Evolutionary conservation across 2,329 filamentous ascomycete species (phyloP).

Genomic region (Claviceps spartinae): DNA sequence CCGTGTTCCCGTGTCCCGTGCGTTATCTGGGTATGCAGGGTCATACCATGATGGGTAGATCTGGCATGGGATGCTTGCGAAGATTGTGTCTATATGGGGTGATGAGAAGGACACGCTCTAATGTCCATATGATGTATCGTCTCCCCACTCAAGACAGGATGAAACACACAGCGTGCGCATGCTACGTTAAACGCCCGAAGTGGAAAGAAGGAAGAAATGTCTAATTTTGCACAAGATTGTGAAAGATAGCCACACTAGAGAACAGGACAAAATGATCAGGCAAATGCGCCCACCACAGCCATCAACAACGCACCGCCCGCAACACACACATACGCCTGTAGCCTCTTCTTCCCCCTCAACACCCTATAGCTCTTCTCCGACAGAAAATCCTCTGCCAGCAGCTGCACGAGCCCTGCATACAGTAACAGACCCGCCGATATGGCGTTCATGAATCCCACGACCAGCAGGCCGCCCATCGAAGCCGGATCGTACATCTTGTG

Average conservation of each 20-base stretch:
- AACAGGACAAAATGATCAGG: slow-evolving; percentile 23
- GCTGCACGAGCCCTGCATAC: slow-evolving; percentile 72
- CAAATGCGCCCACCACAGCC: slow-evolving; percentile 61
- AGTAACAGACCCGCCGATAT: slow-evolving; percentile 68
- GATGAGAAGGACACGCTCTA: too few relatives aligned
- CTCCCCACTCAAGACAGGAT: too few relatives aligned
- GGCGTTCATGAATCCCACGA: slow-evolving; percentile 81
- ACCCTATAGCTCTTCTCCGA: slow-evolving; percentile 60
- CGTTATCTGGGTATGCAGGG: too few relatives aligned
- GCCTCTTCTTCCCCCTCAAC: slow-evolving; percentile 46
- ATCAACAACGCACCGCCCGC: slow-evolving; percentile 52
- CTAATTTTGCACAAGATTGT: too few relatives aligned
- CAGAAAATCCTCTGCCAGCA: slow-evolving; percentile 74
- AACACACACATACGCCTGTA: slow-evolving; percentile 51
- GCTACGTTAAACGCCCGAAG: too few relatives aligned
- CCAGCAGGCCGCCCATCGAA: slow-evolving; percentile 54
- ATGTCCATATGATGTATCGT: too few relatives aligned
- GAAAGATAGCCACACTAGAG: background rate
- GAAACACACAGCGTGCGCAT: too few relatives aligned
- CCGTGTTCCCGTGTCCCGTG: too few relatives aligned
- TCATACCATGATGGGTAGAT: too few relatives aligned
- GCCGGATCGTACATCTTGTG: slow-evolving; percentile 70
- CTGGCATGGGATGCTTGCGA: too few relatives aligned
- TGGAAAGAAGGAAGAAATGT: background rate
- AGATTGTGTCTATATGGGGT: too few relatives aligned